These are phyloP conservation scores for Rhytidhysteron rufulum DNA, from an alignment of 2,329 filamentous ascomycete species.

Conservation along the genomic window DNA sequence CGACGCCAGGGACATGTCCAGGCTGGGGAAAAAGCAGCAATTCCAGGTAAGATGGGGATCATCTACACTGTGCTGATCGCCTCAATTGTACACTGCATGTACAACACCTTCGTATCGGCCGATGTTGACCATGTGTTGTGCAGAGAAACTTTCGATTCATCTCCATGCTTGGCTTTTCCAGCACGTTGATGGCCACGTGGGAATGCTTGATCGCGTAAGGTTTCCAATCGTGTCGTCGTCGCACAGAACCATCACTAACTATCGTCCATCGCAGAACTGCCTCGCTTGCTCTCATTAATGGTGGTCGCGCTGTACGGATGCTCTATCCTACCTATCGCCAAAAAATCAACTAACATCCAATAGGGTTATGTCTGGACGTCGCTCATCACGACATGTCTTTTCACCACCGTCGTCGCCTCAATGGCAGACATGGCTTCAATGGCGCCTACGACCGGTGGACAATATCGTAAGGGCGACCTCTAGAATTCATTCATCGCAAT, in stretches of 20 bases:
- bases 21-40: slow-evolving; percentile 1
- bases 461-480: slow-evolving; percentile 1
- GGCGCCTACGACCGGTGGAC: slow-evolving; percentile 2
- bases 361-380: slow-evolving; percentile 30
- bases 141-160: slow-evolving; percentile 1
- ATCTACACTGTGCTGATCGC: background rate
- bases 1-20: background rate
- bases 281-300: slow-evolving; percentile 23
- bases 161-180: slow-evolving; percentile 1
- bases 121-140: background rate
- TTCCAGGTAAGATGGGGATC: slow-evolving; percentile 1
- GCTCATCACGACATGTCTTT: slow-evolving; percentile 29
- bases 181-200: slow-evolving; percentile 1
- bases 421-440: slow-evolving; percentile 34
- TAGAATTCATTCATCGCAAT: background rate
- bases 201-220: background rate
- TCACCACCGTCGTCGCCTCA: slow-evolving; percentile 27
- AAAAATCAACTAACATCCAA: background rate
- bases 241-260: background rate
- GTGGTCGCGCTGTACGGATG: slow-evolving; percentile 18
- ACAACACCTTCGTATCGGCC: too few relatives aligned
- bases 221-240: background rate
- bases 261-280: slow-evolving; percentile 1
- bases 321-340: background rate
- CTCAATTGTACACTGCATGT: background rate